phyloP scores from a whole-genome alignment of 345 rosid genomes.

The Syzygium aqueum region DNA sequence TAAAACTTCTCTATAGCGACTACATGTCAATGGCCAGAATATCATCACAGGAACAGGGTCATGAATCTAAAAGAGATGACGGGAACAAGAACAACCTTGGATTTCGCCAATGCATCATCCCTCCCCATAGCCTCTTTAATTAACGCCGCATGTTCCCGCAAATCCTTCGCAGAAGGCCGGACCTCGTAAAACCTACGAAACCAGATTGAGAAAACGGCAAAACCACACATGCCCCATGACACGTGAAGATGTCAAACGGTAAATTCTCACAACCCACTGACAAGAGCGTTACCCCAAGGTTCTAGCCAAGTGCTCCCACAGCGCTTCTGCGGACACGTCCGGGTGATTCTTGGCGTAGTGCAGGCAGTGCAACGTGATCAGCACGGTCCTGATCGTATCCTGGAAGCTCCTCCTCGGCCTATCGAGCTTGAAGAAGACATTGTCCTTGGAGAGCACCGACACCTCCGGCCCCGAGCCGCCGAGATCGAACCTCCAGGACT shows the following conservation, averaged over 20 bases:
- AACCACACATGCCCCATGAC: neutral
- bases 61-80: neutral
- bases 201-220: neutral
- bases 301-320: slow-evolving; percentile 56
- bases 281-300: slow-evolving; percentile 36
- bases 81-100: slow-evolving; percentile 34
- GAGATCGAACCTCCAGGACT: slow-evolving; percentile 75
- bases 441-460: slow-evolving; percentile 54
- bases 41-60: neutral
- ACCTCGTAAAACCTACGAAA: slow-evolving; percentile 51
- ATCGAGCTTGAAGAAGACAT: slow-evolving; percentile 52
- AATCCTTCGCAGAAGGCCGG: slow-evolving; percentile 69
- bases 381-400: slow-evolving; percentile 36
- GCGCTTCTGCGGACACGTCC: slow-evolving; percentile 37
- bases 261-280: neutral
- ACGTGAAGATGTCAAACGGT: neutral
- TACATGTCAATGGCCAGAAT: neutral
- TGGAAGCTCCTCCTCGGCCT: slow-evolving; percentile 76
- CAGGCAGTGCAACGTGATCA: slow-evolving; percentile 50
- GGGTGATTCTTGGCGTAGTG: slow-evolving; percentile 49
- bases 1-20: neutral
- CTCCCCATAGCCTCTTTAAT: slow-evolving; percentile 53
- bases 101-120: slow-evolving; percentile 41
- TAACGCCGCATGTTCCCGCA: slow-evolving; percentile 55
- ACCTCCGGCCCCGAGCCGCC: slow-evolving; percentile 37